Percentiles rank a stretch among this genome's conserved stretches.
phyloP scores from a whole-genome alignment of 331 rosid genomes.

The Quercus phellos region DNA sequence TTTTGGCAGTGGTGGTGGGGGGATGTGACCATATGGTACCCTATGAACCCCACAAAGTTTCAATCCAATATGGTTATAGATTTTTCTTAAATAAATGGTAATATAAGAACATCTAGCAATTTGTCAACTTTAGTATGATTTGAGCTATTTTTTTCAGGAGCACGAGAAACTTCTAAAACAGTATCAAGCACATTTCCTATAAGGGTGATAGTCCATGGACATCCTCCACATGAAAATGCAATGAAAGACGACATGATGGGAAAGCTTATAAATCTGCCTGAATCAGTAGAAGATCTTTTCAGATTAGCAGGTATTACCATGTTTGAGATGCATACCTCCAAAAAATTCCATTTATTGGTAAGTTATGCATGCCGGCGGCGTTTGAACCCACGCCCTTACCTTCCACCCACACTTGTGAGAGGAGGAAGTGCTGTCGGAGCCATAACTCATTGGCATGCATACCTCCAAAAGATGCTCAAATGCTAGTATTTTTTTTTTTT shows the following conservation, averaged over 20 bases:
- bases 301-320: slow-evolving; percentile 57
- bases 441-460: background rate
- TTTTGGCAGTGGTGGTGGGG: too few species aligned
- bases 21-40: too few species aligned
- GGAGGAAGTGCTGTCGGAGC: too few species aligned
- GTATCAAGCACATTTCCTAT: slow-evolving; percentile 24
- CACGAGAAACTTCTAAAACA: slow-evolving; percentile 23
- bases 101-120: background rate
- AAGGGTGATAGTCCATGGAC: slow-evolving; percentile 64
- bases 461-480: background rate
- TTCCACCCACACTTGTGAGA: too few species aligned
- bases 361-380: too few species aligned
- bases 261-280: slow-evolving; percentile 66
- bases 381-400: too few species aligned
- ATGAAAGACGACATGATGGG: slow-evolving; percentile 35
- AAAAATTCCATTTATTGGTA: background rate
- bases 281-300: slow-evolving; percentile 59
- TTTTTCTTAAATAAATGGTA: slow-evolving; percentile 4
- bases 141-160: slow-evolving; percentile 34
- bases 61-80: background rate
- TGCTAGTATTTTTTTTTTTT: background rate
- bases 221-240: slow-evolving; percentile 54
- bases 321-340: slow-evolving; percentile 12
- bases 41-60: background rate
- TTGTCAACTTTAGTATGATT: background rate